These are phyloP conservation scores for Epichloe hybrida DNA, from an alignment of 2,329 filamentous ascomycete species.

Conservation along the genomic window DNA sequence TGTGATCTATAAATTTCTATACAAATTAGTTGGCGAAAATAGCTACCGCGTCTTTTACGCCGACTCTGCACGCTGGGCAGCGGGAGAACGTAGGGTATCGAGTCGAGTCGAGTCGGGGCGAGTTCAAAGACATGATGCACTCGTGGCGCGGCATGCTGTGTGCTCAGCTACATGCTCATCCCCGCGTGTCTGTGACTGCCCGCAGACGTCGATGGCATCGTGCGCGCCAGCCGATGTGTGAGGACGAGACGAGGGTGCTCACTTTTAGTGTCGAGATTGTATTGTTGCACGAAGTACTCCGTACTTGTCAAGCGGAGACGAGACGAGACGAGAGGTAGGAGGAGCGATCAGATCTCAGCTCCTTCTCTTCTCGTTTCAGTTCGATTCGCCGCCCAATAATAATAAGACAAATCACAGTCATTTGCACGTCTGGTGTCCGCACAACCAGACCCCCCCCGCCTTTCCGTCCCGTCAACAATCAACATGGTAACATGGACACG, in stretches of 20 bases:
- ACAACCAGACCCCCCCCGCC: not conserved
- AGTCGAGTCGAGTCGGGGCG: not conserved
- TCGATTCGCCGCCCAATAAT: not conserved
- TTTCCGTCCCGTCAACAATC: not conserved
- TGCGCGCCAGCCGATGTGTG: not conserved
- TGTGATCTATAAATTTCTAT: no score
- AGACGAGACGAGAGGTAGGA: not conserved
- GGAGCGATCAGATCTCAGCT: slow-evolving; percentile 2
- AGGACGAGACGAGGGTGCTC: not conserved
- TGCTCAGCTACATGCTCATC: not conserved
- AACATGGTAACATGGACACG: not conserved
- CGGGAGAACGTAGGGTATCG: no score
- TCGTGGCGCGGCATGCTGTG: not conserved
- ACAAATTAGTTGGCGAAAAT: no score
- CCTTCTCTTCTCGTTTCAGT: not conserved
- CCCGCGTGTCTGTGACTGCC: not conserved
- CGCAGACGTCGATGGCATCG: not conserved
- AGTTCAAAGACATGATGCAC: not conserved
- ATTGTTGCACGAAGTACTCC: no score
- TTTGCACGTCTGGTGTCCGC: not conserved
- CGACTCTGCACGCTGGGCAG: no score
- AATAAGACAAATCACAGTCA: not conserved
- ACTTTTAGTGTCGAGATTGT: no score
- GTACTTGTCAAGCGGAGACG: no score
- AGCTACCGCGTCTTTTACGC: no score